Evolutionary conservation across 2,329 filamentous ascomycete species (phyloP).

Genomic region (Xylariaceae sp.): DNA sequence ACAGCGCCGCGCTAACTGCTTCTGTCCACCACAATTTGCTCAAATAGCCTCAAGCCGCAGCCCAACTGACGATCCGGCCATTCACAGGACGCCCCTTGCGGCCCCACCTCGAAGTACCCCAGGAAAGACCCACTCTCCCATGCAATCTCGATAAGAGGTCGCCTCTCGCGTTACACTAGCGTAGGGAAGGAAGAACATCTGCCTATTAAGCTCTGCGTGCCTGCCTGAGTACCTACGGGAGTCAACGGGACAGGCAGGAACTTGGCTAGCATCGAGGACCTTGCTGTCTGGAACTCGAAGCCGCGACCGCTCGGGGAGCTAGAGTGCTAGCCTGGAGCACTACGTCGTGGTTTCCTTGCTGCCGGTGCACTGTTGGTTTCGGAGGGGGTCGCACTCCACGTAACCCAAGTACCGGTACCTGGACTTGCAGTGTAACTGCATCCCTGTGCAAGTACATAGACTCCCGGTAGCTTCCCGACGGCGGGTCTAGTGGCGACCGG

Average conservation of each 20-base stretch:
- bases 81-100: slow-evolving; percentile 6
- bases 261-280: neutral
- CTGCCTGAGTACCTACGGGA: neutral
- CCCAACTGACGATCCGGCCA: slow-evolving; percentile 13
- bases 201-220: neutral
- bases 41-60: slow-evolving; percentile 40
- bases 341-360: too few species aligned
- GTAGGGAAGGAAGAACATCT: neutral
- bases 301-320: neutral
- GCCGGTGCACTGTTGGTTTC: too few species aligned
- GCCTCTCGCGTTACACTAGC: neutral
- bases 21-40: slow-evolving; percentile 39
- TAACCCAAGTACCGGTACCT: neutral
- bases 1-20: neutral
- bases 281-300: neutral
- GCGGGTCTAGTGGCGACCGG: neutral
- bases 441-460: neutral
- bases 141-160: neutral
- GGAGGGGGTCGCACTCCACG: neutral
- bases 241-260: neutral
- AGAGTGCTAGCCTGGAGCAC: neutral
- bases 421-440: neutral
- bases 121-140: neutral
- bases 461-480: neutral
- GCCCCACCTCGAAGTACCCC: neutral